A percentile compares a stretch with the other conserved stretches of the same genome.
phyloP scores from a whole-genome alignment of 257 asterid species.

The Solanum habrochaites region DNA sequence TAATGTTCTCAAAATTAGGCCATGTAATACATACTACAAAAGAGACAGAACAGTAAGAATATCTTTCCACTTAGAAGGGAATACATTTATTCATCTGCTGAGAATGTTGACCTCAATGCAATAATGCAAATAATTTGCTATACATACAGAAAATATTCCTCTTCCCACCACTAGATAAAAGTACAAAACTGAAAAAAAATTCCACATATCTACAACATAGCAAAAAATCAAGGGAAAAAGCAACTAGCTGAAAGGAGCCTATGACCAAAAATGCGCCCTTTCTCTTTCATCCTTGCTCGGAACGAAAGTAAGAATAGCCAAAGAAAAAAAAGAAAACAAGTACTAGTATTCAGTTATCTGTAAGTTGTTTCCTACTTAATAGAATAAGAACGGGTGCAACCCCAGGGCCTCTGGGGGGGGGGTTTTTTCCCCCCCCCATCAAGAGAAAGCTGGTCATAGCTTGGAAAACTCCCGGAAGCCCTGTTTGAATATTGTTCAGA shows the following conservation, averaged over 20 bases:
- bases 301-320: constrained; percentile 4
- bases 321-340: neutral
- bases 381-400: constrained; percentile 67
- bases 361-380: constrained; percentile 23
- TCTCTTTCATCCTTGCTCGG: constrained; percentile 27
- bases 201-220: constrained; percentile 52
- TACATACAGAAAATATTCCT: constrained; percentile 42
- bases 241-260: constrained; percentile 10
- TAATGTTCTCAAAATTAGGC: neutral
- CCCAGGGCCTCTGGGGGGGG: constrained; percentile 74
- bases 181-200: constrained; percentile 42
- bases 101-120: constrained; percentile 22
- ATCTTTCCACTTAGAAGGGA: neutral
- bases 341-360: neutral
- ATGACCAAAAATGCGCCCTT: constrained; percentile 26
- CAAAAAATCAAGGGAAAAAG: constrained; percentile 1
- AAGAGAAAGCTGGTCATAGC: constrained; percentile 94
- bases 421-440: too few species aligned
- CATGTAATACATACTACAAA: neutral
- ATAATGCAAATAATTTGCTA: constrained; percentile 35
- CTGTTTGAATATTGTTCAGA: constrained; percentile 83
- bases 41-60: neutral
- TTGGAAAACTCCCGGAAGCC: constrained; percentile 94
- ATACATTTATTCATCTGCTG: constrained; percentile 26
- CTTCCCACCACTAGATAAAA: constrained; percentile 17